Evolutionary conservation across 208 protist genomes (phyloP).

Genomic region (Trypanosoma theileri): DNA sequence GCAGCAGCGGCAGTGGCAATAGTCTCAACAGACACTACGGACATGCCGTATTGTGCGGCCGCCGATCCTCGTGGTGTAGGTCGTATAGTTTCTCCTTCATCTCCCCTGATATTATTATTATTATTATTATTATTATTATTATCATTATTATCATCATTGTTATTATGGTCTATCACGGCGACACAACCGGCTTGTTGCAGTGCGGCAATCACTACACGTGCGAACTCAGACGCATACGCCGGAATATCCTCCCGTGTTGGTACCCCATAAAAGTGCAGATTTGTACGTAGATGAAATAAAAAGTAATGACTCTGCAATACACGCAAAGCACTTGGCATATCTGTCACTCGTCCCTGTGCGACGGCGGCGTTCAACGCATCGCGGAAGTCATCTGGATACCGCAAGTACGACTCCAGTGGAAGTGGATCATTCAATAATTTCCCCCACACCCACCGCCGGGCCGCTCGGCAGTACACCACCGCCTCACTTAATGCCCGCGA

Average conservation of each 20-base stretch:
- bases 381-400: slow-evolving; percentile 81
- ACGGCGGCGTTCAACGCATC: slow-evolving; percentile 77
- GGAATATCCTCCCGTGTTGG: slow-evolving; percentile 61
- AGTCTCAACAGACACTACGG: slow-evolving; percentile 50
- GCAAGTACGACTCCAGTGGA: slow-evolving; percentile 76
- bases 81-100: slow-evolving; percentile 43
- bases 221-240: slow-evolving; percentile 76
- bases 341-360: slow-evolving; percentile 49
- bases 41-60: slow-evolving; percentile 59
- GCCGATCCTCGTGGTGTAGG: slow-evolving; percentile 64
- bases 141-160: slow-evolving; percentile 6
- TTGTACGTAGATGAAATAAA: slow-evolving; percentile 69
- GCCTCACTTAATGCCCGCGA: slow-evolving; percentile 69
- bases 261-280: slow-evolving; percentile 82
- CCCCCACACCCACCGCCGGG: slow-evolving; percentile 72
- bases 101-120: slow-evolving; percentile 33
- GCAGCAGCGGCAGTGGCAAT: slow-evolving; percentile 36
- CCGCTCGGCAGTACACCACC: slow-evolving; percentile 58
- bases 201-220: slow-evolving; percentile 47
- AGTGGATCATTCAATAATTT: slow-evolving; percentile 77
- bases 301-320: slow-evolving; percentile 85
- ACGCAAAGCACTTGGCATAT: slow-evolving; percentile 66
- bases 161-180: slow-evolving; percentile 17
- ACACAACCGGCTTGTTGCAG: slow-evolving; percentile 60
- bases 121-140: slow-evolving; percentile 10